Evolutionary conservation across 495 filamentous ascomycete genomes (phyloP), one percentile per base, ranked within the genome.

Genomic region (Tuber magnatum): DNA sequence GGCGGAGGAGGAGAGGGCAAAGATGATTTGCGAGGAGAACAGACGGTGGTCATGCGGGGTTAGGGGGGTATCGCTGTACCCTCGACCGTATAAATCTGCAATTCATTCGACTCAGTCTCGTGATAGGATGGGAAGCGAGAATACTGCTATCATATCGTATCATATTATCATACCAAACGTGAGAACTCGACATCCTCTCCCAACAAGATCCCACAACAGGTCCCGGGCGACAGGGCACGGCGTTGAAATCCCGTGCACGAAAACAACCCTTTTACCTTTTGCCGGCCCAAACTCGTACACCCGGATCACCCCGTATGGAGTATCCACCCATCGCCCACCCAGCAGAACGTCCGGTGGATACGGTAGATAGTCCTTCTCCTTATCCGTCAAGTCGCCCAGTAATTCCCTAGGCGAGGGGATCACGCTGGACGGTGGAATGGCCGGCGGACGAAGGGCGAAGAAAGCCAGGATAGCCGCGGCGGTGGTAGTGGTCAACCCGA

Each of bases 221-320:
- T 86, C 86, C 56, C 88, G 88, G 3, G 96, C 85, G 5, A 92
- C 88, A 78, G 92, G 87, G 83, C 91, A 92, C 3, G 94, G 92
- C 1, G 92, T 98, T 71, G 88, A 91, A 80, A 97, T 96, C 41
- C 94, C 94, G 82, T 97, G 94, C 35, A 97, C 84, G 38, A 97
- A 84, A 48, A 97, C 80, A 1, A 97, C 91, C 81, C 93, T 97
- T 35, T 87, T 84, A 5, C 94, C 94, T 71, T 88, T 83, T 74
- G 90, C 88, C n/a, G 93, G 93, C 14, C 94, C 94, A 86, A 90
- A 97, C 86, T 98, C 94, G 81, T 97, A 97, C 20, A 94, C 91
- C 51, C 92, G 85, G 40, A 93, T 90, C 40, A 87, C 89, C 35
- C 94, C 94, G 79, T 94, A 97, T 74, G 92, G 91, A 10, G 89